Base-by-base conservation (phyloP, 129 eudicot genomes). In the Dittrichia graveolens region DNA sequence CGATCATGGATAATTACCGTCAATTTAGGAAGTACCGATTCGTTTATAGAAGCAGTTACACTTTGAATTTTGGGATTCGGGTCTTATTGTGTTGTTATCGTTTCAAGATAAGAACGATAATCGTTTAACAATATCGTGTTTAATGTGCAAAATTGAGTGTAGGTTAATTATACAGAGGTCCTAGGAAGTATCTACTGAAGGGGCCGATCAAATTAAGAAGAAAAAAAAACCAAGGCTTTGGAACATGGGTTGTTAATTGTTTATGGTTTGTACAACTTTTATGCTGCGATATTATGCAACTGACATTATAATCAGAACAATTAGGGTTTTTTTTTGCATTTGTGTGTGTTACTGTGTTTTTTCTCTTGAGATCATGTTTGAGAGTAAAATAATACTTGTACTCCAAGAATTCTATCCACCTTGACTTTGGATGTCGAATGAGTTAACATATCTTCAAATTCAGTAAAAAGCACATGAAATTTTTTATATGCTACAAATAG, bases 1-100 rank as follows among this genome's bases (percentile, higher is more conserved):
- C 18, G 59, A 59, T 72, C 77, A 16, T 72, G 39, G 67, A 59
- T 15, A 59, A 72, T 72, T 72, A 13, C 14, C 35, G 37, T 58
- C 58, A 1, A 44, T 58, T 57, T 31, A 11, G 46, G 57, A 12
- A 57, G n/a, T 58, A 44, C 44, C 46, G 14, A 24, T 71, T 7
- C 12, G 34, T 56, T 71, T 38, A 11, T 53, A 12, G 50, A 18
- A 39, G 74, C 6, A 24, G 31, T 24, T 24, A 24, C 31, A 5
- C 40, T 39, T 50, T 69, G 14, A 19, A 69, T 37, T 69, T 54
- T 70, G 41, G 75, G 12, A 40, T 54, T 10, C 39, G 56, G 43
- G 42, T 41, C 77, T 31, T 71, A 69, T 52, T 52, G 40, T 3
- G 18, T 52, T 38, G n/a, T 1, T 9, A 44, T 43, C 4, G 18